Evolutionary conservation across 1,284 basidiomycete species (phyloP).

Genomic region (Coniferiporia weirii): DNA sequence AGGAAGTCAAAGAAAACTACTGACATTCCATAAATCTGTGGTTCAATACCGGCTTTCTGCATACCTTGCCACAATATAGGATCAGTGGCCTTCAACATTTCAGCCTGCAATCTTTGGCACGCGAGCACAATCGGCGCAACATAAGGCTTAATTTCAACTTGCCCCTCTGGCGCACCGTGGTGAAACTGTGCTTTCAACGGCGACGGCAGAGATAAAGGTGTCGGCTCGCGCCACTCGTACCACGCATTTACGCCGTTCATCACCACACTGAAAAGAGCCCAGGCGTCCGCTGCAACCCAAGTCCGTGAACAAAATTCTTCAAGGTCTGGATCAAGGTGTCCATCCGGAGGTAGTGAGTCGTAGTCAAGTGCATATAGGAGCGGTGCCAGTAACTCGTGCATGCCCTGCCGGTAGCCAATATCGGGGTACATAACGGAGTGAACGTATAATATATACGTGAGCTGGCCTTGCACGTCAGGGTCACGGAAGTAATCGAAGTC

Average conservation of each 20-base stretch:
- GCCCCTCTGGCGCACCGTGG: conserved; percentile 32
- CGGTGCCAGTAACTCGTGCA: conserved; percentile 91
- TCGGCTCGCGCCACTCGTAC: conserved; percentile 83
- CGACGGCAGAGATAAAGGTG: conserved; percentile 23
- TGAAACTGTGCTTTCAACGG: conserved; percentile 10
- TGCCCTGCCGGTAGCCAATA: conserved; percentile 89
- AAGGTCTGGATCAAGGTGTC: conserved; percentile 31
- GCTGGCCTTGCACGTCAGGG: conserved; percentile 64
- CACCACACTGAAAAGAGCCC: conserved; percentile 70
- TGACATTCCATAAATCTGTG: conserved; percentile 92
- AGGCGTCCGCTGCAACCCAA: conserved; percentile 81
- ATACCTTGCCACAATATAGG: conserved; percentile 74
- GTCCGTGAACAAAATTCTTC: conserved; percentile 58
- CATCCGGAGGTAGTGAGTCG: conserved; percentile 54
- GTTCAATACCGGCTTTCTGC: conserved; percentile 78
- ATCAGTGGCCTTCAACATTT: conserved; percentile 72
- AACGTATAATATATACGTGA: conserved; percentile 83
- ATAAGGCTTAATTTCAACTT: conserved; percentile 51
- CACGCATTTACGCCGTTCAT: conserved; percentile 76
- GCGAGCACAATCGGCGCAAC: conserved; percentile 77
- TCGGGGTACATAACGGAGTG: conserved; percentile 72
- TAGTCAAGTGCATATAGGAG: conserved; percentile 77
- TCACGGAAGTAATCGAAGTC: conserved; percentile 85
- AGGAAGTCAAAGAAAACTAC: conserved; percentile 24
- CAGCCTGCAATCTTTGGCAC: conserved; percentile 74